Evolutionary conservation across 2,329 filamentous ascomycete genomes (phyloP).

Genomic region (Clarireedia homoeocarpa): DNA sequence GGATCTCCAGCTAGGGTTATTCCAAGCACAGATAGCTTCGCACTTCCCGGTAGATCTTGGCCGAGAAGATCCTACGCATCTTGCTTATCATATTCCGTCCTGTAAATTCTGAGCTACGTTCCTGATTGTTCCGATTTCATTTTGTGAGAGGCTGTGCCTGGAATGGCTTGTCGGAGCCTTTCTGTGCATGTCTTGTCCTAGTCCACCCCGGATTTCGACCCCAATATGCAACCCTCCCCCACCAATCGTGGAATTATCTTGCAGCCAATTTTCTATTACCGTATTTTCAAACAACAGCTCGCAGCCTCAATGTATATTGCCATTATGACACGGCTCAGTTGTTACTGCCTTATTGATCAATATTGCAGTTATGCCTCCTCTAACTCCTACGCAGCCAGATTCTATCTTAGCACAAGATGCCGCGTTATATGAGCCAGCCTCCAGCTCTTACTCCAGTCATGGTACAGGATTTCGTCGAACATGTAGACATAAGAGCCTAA

Average conservation of each 20-base stretch:
- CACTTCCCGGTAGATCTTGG: background rate
- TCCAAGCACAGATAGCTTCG: background rate
- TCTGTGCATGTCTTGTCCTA: background rate
- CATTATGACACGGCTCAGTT: no score
- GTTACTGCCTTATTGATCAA: no score
- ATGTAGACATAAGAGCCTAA: background rate
- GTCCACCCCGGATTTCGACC: background rate
- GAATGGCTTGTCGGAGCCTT: background rate
- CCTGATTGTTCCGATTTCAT: no score
- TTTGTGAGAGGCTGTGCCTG: background rate
- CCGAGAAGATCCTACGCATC: background rate
- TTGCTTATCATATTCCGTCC: background rate
- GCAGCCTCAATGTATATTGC: background rate
- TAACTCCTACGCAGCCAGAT: background rate
- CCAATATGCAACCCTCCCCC: background rate
- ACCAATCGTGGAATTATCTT: background rate
- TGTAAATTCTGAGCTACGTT: background rate
- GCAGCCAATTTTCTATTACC: background rate
- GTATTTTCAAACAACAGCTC: background rate
- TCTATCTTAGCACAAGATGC: background rate
- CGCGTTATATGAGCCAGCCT: background rate
- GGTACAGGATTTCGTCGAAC: background rate
- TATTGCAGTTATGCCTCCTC: no score
- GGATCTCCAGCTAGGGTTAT: background rate
- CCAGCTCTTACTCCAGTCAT: background rate